Evolutionary conservation across 768 basidiomycete genomes (phyloP).

Genomic region (Mycena galopus): DNA sequence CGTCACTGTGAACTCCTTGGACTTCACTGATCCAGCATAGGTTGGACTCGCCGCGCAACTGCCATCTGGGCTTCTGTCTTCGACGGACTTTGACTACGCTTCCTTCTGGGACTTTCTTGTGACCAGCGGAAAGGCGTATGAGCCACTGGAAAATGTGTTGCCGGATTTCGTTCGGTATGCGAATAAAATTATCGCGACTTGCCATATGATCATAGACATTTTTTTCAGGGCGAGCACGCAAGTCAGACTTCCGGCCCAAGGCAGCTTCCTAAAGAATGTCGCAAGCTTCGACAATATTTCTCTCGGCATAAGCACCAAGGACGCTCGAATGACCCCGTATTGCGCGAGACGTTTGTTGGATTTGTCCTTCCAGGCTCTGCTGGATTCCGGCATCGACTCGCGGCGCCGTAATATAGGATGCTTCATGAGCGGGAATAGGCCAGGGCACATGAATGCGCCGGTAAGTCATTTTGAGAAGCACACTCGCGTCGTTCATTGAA

Average conservation of each 20-base stretch:
- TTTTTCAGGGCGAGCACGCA: conserved; percentile 11
- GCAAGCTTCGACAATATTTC: conserved; percentile 24
- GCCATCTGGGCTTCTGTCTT: conserved; percentile 17
- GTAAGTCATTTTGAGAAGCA: neutral
- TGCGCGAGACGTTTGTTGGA: conserved; percentile 23
- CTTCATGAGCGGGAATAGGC: conserved; percentile 26
- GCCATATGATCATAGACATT: conserved; percentile 4
- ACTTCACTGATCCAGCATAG: conserved; percentile 13
- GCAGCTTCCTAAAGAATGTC: conserved; percentile 19
- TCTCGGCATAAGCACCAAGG: conserved; percentile 21
- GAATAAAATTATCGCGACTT: conserved; percentile 5
- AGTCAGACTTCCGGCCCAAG: conserved; percentile 22
- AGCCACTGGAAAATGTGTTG: conserved; percentile 20
- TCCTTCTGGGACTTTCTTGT: conserved; percentile 29
- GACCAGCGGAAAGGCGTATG: conserved; percentile 16
- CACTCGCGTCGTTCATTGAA: conserved; percentile 4
- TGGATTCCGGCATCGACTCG: conserved; percentile 23
- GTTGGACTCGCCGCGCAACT: conserved; percentile 28
- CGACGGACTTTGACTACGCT: conserved; percentile 26
- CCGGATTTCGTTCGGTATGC: conserved; percentile 14
- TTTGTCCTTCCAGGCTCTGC: conserved; percentile 17
- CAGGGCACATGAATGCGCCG: conserved; percentile 4
- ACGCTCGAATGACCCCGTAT: conserved; percentile 25
- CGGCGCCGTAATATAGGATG: conserved; percentile 24
- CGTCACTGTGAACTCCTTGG: neutral